Base-by-base conservation (phyloP, 345 rosid genomes). In the Pseudoturritis turrita region DNA sequence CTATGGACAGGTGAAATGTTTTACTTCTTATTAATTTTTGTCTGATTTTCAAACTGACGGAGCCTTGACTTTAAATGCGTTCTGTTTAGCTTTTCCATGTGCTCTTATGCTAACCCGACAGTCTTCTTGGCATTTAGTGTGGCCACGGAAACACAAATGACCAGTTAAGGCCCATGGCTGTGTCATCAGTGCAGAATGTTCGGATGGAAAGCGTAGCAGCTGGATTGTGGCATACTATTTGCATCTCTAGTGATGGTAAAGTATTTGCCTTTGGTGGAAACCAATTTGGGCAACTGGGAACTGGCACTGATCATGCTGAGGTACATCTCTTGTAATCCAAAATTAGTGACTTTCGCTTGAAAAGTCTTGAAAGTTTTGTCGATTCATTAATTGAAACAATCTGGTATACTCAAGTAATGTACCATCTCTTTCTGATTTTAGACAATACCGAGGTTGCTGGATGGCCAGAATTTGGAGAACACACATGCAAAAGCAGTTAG, bases 251-350 rank as follows among this genome's bases (percentile, higher is more conserved):
- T 54, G 87, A 89, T 28, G 96, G 96, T 12, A 75, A 10, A 61
- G 87, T 90, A 18, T 89, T 86, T 75, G 73, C 84, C 4, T 88
- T 90, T 29, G 94, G 98, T 49, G 97, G 97, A n/a, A 90, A 89
- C 72, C 98, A 93, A 73, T 93, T 89, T 65, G 98, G 91, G 41
- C 97, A 93, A 57, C 47, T 89, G 44, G 98, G 98, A 65, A 87
- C 96, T 22, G 96, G 88, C 55, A 80, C 74, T 43, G 91, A 86
- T n/a, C 93, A 85, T 35, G 81, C 68, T 39, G 94, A 93, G 96
- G 98, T 88, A 84, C 37, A 29, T 56, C 28, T 43, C 29, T 55
- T 52, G 7, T 64, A 6, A 41, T 22, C 7, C 17, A 26, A 39
- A 26, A 13, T 6, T 37, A 41, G 7, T 3, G 6, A 39, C 19